phyloP scores from a whole-genome alignment of 1,139 yeast species.

The Nakaseomyces uthaithaninus region DNA sequence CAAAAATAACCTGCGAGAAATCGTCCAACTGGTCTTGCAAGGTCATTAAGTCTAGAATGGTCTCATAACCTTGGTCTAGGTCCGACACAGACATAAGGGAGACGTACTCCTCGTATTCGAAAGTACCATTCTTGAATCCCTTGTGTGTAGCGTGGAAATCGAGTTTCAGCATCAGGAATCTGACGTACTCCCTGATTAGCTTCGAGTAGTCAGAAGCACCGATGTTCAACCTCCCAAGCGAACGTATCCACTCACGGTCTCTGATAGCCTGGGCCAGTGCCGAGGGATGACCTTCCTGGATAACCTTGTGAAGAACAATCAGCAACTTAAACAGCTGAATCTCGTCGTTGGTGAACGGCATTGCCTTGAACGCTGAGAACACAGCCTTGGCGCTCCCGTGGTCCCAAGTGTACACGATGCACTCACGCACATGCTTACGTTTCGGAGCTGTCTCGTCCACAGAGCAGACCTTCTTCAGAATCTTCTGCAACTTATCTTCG shows the following conservation, averaged over 20 bases:
- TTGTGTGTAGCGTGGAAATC: conserved; percentile 79
- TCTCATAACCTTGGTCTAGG: conserved; percentile 93
- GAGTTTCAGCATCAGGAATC: conserved; percentile 61
- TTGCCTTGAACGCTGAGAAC: conserved; percentile 72
- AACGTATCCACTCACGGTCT: conserved; percentile 56
- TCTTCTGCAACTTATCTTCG: conserved; percentile 49
- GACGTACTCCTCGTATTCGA: conserved; percentile 91
- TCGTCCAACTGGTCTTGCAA: conserved; percentile 80
- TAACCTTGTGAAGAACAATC: conserved; percentile 81
- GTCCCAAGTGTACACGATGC: conserved; percentile 96
- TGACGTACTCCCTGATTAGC: conserved; percentile 70
- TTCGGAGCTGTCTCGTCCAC: conserved; percentile 88
- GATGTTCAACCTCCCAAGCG: conserved; percentile 39
- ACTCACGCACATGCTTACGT: conserved; percentile 87
- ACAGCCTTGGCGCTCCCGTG: conserved; percentile 69
- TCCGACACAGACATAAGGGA: conserved; percentile 82
- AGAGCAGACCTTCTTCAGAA: conserved; percentile 81
- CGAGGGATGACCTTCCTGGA: conserved; percentile 92
- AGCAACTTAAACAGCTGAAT: conserved; percentile 82
- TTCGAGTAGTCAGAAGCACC: conserved; percentile 52
- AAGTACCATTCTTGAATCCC: conserved; percentile 80
- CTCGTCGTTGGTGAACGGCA: conserved; percentile 76
- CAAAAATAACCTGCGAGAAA: conserved; percentile 68
- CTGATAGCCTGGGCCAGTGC: conserved; percentile 75
- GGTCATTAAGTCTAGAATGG: conserved; percentile 76